phyloP scores from a whole-genome alignment of 352 stramenopile species.

The Saprolegnia parasitica region DNA sequence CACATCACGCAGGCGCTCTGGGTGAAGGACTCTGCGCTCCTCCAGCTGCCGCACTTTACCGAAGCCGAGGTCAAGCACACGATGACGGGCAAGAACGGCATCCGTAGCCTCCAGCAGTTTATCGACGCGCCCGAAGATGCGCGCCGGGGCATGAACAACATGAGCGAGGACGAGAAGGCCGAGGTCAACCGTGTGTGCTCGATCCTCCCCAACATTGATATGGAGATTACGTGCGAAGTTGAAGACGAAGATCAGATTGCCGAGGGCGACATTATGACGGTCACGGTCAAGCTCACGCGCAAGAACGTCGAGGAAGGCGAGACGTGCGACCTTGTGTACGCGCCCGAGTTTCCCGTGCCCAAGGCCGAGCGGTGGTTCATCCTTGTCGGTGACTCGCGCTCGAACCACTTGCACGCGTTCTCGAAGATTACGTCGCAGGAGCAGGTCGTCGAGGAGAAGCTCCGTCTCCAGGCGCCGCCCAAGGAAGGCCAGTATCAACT shows the following conservation, averaged over 20 bases:
- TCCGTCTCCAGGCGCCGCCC: slow-evolving; percentile 95
- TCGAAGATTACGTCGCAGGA: slow-evolving; percentile 94
- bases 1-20: slow-evolving; percentile 96
- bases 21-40: slow-evolving; percentile 87
- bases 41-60: slow-evolving; percentile 88
- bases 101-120: slow-evolving; percentile 93
- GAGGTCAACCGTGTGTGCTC: slow-evolving; percentile 92
- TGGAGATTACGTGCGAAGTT: slow-evolving; percentile 88
- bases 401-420: slow-evolving; percentile 94
- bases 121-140: slow-evolving; percentile 84
- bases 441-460: slow-evolving; percentile 83
- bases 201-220: slow-evolving; percentile 93
- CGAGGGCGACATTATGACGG: slow-evolving; percentile 98
- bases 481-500: slow-evolving; percentile 94
- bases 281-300: slow-evolving; percentile 94
- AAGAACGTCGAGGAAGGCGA: slow-evolving; percentile 96
- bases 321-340: slow-evolving; percentile 93
- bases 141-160: slow-evolving; percentile 90
- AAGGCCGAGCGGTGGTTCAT: slow-evolving; percentile 98
- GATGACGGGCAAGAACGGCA: slow-evolving; percentile 87
- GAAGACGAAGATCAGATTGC: slow-evolving; percentile 93
- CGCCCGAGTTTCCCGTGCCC: slow-evolving; percentile 92
- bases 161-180: slow-evolving; percentile 88
- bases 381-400: slow-evolving; percentile 90
- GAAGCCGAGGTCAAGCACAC: slow-evolving; percentile 89